These are phyloP conservation scores for Eucalyptus sideroxylon DNA, from an alignment of 345 rosid species.

Conservation along the genomic window DNA sequence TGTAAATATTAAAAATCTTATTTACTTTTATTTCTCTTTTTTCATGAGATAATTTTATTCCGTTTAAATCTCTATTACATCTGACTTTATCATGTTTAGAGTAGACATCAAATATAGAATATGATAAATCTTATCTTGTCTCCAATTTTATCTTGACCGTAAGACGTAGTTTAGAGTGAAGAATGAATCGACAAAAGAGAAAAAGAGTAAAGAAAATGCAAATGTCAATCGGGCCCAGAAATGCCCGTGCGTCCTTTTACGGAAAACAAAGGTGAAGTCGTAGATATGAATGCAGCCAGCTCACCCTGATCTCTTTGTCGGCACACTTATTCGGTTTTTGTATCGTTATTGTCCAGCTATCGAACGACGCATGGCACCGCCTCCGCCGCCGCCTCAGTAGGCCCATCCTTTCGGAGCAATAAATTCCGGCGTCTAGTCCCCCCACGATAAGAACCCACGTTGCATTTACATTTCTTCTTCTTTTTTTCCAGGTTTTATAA, in stretches of 20 bases:
- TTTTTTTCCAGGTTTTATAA: background rate
- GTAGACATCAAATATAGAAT: too few species aligned
- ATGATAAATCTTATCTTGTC: rapidly evolving
- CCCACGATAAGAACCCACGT: background rate
- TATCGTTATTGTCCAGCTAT: background rate
- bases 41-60: too few species aligned
- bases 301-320: background rate
- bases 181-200: background rate
- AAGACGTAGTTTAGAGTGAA: background rate
- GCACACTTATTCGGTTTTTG: background rate
- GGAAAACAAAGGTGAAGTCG: background rate
- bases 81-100: too few species aligned
- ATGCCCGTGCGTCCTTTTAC: background rate
- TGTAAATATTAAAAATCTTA: too few species aligned
- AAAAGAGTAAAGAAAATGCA: background rate
- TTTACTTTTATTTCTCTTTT: too few species aligned
- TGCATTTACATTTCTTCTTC: background rate
- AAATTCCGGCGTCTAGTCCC: background rate
- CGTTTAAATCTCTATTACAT: too few species aligned
- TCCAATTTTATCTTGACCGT: too few species aligned
- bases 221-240: background rate
- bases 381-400: background rate
- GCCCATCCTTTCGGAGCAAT: background rate
- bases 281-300: background rate
- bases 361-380: background rate